phyloP scores from a whole-genome alignment of 2,329 filamentous ascomycete genomes.

The Clonostachys sp. region DNA sequence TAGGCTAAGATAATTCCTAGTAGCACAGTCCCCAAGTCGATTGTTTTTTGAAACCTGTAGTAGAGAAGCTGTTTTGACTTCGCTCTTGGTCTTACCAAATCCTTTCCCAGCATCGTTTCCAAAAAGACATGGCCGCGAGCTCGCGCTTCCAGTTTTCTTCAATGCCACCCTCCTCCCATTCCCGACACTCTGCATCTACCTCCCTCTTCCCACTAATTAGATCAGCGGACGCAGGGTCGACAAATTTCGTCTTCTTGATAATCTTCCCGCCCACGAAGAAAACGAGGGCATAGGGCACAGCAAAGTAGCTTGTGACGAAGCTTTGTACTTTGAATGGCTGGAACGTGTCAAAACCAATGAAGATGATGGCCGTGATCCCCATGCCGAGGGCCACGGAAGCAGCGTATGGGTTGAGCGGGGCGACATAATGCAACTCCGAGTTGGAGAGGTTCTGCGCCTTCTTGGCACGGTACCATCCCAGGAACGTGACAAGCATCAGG shows the following conservation, averaged over 20 bases:
- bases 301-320: constrained; percentile 50
- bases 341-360: constrained; percentile 53
- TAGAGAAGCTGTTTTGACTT: no score
- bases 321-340: constrained; percentile 39
- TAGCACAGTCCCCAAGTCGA: no score
- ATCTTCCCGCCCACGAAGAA: constrained; percentile 66
- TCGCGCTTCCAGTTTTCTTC: constrained; percentile 34
- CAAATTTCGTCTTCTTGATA: constrained; percentile 53
- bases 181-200: constrained; percentile 50
- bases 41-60: no score
- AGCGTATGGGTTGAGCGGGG: constrained; percentile 43
- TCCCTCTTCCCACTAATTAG: constrained; percentile 58
- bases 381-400: constrained; percentile 43
- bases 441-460: constrained; percentile 25
- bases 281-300: constrained; percentile 42
- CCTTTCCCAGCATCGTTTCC: constrained; percentile 27
- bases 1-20: no score
- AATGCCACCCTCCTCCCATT: constrained; percentile 37
- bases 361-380: constrained; percentile 42
- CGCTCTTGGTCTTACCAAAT: constrained; percentile 21
- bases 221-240: constrained; percentile 53
- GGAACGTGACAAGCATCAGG: background rate
- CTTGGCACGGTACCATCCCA: background rate
- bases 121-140: constrained; percentile 25
- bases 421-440: constrained; percentile 42